These are phyloP conservation scores for Claviceps spartinae DNA, from an alignment of 2,329 filamentous ascomycete genomes.

Conservation along the genomic window DNA sequence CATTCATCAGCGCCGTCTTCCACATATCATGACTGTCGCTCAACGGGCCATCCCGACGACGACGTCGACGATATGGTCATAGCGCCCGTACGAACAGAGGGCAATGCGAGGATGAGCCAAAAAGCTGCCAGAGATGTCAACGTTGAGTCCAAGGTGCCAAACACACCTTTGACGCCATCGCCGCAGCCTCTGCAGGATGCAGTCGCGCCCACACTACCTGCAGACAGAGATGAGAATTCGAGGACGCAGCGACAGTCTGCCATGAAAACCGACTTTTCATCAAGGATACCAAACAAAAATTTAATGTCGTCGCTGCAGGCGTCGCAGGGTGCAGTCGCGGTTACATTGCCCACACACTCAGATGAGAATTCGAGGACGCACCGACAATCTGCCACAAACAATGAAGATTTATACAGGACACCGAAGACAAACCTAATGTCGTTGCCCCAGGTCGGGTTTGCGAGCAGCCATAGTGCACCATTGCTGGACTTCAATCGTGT, in stretches of 20 bases:
- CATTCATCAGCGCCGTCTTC: conserved; percentile 1
- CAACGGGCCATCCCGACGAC: not conserved
- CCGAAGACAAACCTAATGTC: not conserved
- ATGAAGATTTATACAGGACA: not conserved
- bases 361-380: not conserved
- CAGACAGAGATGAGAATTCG: too few species aligned
- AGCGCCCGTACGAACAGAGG: not conserved
- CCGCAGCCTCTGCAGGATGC: too few species aligned
- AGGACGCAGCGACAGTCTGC: too few species aligned
- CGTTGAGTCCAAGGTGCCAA: too few species aligned
- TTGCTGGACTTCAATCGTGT: not conserved
- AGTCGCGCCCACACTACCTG: too few species aligned
- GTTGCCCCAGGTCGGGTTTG: not conserved
- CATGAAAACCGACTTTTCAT: too few species aligned
- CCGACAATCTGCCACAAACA: not conserved
- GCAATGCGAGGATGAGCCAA: not conserved
- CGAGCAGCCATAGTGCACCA: not conserved
- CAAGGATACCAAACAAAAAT: too few species aligned
- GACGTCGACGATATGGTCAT: not conserved
- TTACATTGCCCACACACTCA: not conserved
- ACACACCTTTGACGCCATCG: not conserved
- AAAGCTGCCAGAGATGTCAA: not conserved
- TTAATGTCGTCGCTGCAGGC: too few species aligned
- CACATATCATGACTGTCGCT: not conserved
- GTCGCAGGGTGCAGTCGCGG: too few species aligned